These are phyloP conservation scores for Geoglossum cookeanum DNA, from an alignment of 2,329 filamentous ascomycete genomes.

Conservation along the genomic window DNA sequence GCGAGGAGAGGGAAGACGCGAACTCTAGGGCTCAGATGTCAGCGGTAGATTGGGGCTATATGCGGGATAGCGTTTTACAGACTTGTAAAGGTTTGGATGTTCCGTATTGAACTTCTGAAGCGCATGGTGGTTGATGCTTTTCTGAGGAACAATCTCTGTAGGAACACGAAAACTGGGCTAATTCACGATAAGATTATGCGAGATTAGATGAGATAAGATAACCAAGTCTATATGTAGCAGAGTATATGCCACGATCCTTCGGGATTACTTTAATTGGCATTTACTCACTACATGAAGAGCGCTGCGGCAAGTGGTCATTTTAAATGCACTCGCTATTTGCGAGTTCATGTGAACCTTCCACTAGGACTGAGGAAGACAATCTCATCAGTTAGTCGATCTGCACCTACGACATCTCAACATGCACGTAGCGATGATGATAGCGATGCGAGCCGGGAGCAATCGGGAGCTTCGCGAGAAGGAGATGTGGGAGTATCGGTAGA, in stretches of 20 bases:
- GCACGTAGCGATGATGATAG: background rate
- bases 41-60: background rate
- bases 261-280: background rate
- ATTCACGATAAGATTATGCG: no score
- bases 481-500: slow-evolving; percentile 10
- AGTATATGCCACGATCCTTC: background rate
- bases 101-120: slow-evolving; percentile 5
- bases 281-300: background rate
- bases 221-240: no score
- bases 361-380: background rate
- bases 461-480: background rate
- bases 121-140: slow-evolving; percentile 2
- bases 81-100: slow-evolving; percentile 5
- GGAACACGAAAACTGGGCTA: no score
- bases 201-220: no score
- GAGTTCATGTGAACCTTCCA: no score
- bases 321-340: background rate
- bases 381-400: background rate
- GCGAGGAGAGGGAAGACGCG: slow-evolving; percentile 40
- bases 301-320: background rate
- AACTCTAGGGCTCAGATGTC: slow-evolving; percentile 27
- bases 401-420: background rate
- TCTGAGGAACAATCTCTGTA: no score
- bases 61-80: background rate
- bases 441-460: background rate